These are phyloP conservation scores for Pichia nanzhaoensis DNA, from an alignment of 805 yeast species.

Conservation along the genomic window DNA sequence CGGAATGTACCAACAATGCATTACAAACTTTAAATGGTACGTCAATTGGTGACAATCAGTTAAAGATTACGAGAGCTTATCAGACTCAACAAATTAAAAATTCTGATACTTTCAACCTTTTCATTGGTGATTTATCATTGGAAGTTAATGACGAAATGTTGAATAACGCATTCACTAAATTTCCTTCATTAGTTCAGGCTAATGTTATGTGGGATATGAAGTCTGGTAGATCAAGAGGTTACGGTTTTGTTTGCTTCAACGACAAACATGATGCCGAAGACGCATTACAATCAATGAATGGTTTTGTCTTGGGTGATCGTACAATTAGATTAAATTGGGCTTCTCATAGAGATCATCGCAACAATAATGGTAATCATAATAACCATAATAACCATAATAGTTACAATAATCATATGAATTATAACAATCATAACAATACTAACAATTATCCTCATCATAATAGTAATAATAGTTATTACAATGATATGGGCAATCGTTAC, in stretches of 20 bases:
- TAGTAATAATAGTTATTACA: neutral
- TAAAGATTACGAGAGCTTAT: constrained; percentile 76
- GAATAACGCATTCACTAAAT: constrained; percentile 47
- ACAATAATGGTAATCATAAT: constrained; percentile 5
- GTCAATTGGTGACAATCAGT: constrained; percentile 44
- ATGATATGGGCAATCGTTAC: neutral
- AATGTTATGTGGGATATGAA: constrained; percentile 98
- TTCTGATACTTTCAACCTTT: constrained; percentile 56
- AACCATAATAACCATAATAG: neutral
- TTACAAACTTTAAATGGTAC: constrained; percentile 52
- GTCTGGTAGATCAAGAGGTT: constrained; percentile 85
- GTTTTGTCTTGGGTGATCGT: constrained; percentile 64
- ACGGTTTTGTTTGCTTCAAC: constrained; percentile 79
- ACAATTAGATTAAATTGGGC: constrained; percentile 88
- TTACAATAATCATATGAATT: neutral
- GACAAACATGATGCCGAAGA: constrained; percentile 63
- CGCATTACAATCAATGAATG: constrained; percentile 70
- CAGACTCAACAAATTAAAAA: constrained; percentile 65
- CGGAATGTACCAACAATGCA: constrained; percentile 56
- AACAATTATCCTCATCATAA: neutral
- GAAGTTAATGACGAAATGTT: constrained; percentile 78
- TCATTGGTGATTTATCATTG: constrained; percentile 79
- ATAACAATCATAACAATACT: neutral
- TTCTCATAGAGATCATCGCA: constrained; percentile 49
- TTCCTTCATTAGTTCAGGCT: constrained; percentile 64